Percentiles rank a stretch among this genome's conserved stretches.
phyloP scores from a whole-genome alignment of 2,329 filamentous ascomycete species.

The Conoideocrella luteorostrata region DNA sequence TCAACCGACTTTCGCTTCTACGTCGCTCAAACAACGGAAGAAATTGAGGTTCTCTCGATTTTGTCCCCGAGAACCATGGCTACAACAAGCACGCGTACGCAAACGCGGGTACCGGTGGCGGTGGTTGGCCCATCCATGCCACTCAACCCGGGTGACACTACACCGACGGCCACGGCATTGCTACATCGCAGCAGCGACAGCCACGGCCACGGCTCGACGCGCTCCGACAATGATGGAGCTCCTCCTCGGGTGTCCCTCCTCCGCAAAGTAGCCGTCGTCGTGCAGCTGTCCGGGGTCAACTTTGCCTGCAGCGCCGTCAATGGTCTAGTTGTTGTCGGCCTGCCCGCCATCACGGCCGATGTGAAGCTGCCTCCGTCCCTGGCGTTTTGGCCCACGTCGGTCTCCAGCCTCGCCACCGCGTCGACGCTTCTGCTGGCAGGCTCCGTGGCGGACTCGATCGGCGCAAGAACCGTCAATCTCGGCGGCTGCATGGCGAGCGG shows the following conservation, averaged over 20 bases:
- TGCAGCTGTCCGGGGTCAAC: conserved; percentile 3
- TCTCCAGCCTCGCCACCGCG: conserved; percentile 27
- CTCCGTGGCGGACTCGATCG: conserved; percentile 30
- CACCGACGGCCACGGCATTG: background rate
- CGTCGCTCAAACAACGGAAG: background rate
- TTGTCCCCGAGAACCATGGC: background rate
- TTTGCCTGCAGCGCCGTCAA: conserved; percentile 7
- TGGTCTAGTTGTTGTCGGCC: conserved; percentile 28
- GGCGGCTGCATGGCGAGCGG: conserved; percentile 25
- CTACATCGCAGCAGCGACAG: background rate
- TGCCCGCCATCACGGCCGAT: conserved; percentile 34
- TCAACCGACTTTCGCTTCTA: background rate
- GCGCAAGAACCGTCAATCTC: conserved; percentile 25
- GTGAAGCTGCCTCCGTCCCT: conserved; percentile 25
- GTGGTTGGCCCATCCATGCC: background rate
- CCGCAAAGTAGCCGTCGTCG: conserved; percentile 4
- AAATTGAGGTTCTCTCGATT: background rate
- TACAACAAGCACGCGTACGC: background rate
- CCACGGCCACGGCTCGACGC: background rate
- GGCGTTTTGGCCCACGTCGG: conserved; percentile 34
- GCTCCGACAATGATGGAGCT: background rate
- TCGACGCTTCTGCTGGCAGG: conserved; percentile 32
- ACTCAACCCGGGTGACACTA: background rate
- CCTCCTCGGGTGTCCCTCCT: background rate
- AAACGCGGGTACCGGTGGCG: conserved; percentile 4